Evolutionary conservation across 2,329 filamentous ascomycete species (phyloP), one percentile per base, ranked within the genome.

Genomic region (Didymella arachidicola): DNA sequence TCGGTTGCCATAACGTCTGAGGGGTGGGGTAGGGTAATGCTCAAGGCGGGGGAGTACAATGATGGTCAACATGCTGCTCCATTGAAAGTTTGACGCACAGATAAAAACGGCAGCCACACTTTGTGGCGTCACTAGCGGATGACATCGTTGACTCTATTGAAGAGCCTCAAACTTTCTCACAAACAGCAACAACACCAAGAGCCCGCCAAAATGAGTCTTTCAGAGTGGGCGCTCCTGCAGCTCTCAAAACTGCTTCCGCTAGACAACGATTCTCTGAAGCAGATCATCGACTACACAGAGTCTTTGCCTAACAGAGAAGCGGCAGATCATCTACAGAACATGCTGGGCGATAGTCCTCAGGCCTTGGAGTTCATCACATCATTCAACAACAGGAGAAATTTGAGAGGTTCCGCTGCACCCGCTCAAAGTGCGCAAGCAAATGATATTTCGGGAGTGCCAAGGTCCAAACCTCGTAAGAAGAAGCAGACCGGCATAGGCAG

Each of bases 261-360:
- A 11, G 93, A 96, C 34, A 88, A 96, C 34, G 88, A 91, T 12
- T 93, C 94, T 39, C 82, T 98, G 30, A 86, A 88, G 71, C 92
- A 98, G 73, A 85, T 97, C 42, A 83, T 98, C 65, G 87, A 91
- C 46, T 97, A 97, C 75, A 88, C 91, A 2, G 82, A 86, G 34
- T 89, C 88, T 0, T 83, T 98, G 8, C 87, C 92, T 19, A 93
- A 90, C 72, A 79, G 87, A 50, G 90, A 89, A 63, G 91, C 92
- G 14, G 92, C 87, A 49, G 88, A 93, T 41, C 92, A 98, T 77
- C 89, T 99, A 61, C 90, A 88, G 75, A 92, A 95, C 72, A 82
- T 99, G 52, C 85, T 99, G 0, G 95, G 94, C 48, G 92, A 96
- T 75, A 93, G 91, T 7, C 86, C 93, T 1, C 87, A 90, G 67